Conservation (phyloP, 2,329 filamentous ascomycete genomes). For the Colletotrichum higginsianum region DNA sequence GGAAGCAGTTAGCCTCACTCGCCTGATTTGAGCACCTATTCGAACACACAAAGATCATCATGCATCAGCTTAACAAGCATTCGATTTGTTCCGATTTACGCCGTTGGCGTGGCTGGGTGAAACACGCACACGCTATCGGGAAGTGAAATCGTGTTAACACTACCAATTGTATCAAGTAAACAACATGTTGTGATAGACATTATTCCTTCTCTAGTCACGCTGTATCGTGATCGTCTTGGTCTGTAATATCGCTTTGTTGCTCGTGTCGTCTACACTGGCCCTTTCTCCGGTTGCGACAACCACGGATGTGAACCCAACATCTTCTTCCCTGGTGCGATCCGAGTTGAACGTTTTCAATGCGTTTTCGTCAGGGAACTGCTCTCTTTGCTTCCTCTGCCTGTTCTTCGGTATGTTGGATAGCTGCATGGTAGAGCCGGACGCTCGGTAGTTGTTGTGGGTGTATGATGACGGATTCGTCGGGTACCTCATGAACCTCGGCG, state of each 20-base stretch:
- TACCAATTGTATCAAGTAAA: neutral
- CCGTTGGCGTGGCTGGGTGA: neutral
- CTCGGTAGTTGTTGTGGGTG: neutral
- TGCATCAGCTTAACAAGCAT: too few species aligned
- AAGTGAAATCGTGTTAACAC: neutral
- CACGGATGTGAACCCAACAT: conserved; percentile 35
- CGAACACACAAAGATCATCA: too few species aligned
- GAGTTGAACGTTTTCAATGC: conserved; percentile 27
- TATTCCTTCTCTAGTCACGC: conserved; percentile 6
- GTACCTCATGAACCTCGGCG: conserved; percentile 50
- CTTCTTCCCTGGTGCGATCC: conserved; percentile 19
- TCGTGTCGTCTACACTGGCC: conserved; percentile 44
- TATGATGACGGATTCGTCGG: conserved; percentile 8
- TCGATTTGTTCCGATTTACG: too few species aligned
- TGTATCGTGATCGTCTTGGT: conserved; percentile 46
- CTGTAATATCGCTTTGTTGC: conserved; percentile 48
- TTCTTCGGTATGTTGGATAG: conserved; percentile 8
- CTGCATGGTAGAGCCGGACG: neutral
- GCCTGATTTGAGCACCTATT: too few species aligned
- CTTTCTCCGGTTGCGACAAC: conserved; percentile 22
- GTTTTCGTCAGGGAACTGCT: conserved; percentile 32
- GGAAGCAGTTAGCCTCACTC: neutral
- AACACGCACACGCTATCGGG: too few species aligned
- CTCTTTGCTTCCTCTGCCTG: conserved; percentile 25
- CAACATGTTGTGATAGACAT: neutral